Conservation (phyloP, 1,284 basidiomycete species). For the Psilocybe mexicana region DNA sequence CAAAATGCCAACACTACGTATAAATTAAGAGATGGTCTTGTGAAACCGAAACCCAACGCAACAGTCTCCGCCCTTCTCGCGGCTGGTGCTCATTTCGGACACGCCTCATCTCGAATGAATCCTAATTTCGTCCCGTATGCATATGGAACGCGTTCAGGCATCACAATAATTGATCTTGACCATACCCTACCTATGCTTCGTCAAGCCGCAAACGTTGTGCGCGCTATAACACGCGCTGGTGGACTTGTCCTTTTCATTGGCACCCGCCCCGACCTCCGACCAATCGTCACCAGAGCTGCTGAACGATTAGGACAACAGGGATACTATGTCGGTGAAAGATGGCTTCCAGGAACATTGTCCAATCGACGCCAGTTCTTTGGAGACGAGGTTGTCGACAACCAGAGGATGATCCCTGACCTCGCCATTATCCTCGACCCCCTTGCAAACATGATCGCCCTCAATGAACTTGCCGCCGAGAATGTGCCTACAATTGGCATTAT, state of each 20-base stretch:
- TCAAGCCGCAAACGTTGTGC: slow-evolving; percentile 86
- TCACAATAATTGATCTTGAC: slow-evolving; percentile 95
- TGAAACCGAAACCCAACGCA: slow-evolving; percentile 64
- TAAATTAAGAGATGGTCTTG: slow-evolving; percentile 73
- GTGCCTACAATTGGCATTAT: slow-evolving; percentile 89
- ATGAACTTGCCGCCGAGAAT: slow-evolving; percentile 82
- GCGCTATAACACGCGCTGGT: slow-evolving; percentile 78
- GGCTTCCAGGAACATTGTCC: slow-evolving; percentile 94
- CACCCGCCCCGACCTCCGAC: slow-evolving; percentile 77
- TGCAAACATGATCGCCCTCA: slow-evolving; percentile 80
- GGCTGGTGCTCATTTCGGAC: slow-evolving; percentile 93
- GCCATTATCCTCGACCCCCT: slow-evolving; percentile 89
- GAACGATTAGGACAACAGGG: slow-evolving; percentile 78
- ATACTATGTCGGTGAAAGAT: slow-evolving; percentile 84
- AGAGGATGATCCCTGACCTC: slow-evolving; percentile 80
- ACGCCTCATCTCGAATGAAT: slow-evolving; percentile 80
- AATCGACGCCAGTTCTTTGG: slow-evolving; percentile 85
- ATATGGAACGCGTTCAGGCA: slow-evolving; percentile 88
- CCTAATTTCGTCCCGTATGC: slow-evolving; percentile 92
- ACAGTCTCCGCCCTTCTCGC: slow-evolving; percentile 92
- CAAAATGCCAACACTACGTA: slow-evolving; percentile 72
- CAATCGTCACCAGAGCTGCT: slow-evolving; percentile 79
- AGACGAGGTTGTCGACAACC: slow-evolving; percentile 52
- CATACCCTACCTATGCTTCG: slow-evolving; percentile 91
- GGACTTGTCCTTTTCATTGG: slow-evolving; percentile 93